Conservation (phyloP, 805 yeast genomes). For the Danielozyma ontarioensis region DNA sequence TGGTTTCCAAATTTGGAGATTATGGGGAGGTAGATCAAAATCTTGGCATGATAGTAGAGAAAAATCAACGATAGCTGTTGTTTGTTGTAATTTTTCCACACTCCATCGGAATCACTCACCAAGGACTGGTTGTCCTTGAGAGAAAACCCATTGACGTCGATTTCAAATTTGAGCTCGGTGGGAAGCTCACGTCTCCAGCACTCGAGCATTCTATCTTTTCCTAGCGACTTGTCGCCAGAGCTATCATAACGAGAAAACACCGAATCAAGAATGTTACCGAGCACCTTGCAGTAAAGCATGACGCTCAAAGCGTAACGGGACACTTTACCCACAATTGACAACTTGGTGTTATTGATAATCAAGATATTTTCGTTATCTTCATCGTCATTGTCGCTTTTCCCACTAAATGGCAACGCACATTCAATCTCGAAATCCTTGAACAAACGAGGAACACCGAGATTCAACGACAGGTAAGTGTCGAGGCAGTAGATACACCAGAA, state of each 20-base stretch:
- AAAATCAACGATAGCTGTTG: constrained; percentile 50
- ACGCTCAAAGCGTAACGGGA: constrained; percentile 56
- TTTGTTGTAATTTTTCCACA: constrained; percentile 29
- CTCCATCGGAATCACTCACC: constrained; percentile 13
- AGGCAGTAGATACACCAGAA: constrained; percentile 82
- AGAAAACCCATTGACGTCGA: constrained; percentile 54
- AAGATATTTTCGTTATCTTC: constrained; percentile 51
- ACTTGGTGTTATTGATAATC: constrained; percentile 52
- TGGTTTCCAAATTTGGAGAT: constrained; percentile 38
- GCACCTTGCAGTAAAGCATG: constrained; percentile 65
- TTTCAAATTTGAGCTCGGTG: constrained; percentile 51
- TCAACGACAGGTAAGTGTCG: constrained; percentile 70
- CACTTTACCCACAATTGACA: constrained; percentile 67
- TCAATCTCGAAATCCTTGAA: constrained; percentile 79
- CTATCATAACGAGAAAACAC: constrained; percentile 56
- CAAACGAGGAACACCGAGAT: constrained; percentile 77
- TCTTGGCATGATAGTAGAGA: constrained; percentile 39
- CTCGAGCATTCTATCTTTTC: constrained; percentile 63
- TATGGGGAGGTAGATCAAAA: constrained; percentile 37
- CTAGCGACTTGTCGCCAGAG: constrained; percentile 20
- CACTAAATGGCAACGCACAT: constrained; percentile 73
- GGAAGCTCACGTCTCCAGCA: constrained; percentile 76
- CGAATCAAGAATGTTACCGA: constrained; percentile 69
- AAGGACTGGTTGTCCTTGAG: constrained; percentile 18
- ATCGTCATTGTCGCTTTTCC: constrained; percentile 34